These are phyloP conservation scores for Oropetium thomaeum DNA, from an alignment of 176 grass and related monocot genomes.

Conservation along the genomic window DNA sequence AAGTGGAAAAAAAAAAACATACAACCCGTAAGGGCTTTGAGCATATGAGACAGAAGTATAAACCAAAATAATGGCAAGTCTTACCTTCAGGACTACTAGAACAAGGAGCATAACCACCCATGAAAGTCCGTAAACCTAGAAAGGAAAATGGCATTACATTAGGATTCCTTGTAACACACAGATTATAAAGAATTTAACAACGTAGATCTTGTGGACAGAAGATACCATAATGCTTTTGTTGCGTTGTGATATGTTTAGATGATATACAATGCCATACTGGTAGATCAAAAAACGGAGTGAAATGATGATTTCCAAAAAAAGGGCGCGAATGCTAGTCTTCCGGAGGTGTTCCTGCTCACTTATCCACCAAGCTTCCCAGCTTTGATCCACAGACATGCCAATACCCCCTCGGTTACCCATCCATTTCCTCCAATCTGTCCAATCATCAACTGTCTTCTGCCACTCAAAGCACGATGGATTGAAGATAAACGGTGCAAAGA, in stretches of 20 bases:
- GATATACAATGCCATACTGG: conserved; percentile 97
- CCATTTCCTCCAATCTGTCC: conserved; percentile 89
- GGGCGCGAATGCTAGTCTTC: conserved; percentile 61
- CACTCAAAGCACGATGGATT: conserved; percentile 95
- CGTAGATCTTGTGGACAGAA: conserved; percentile 6
- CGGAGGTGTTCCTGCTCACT: conserved; percentile 79
- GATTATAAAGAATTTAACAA: conserved; percentile 18
- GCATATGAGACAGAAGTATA: not conserved
- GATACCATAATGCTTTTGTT: conserved; percentile 76
- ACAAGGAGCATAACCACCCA: conserved; percentile 97
- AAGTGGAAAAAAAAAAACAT: conserved; percentile 21
- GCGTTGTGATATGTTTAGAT: conserved; percentile 71
- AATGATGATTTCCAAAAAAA: conserved; percentile 77
- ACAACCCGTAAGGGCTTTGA: conserved; percentile 12
- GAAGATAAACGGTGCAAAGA: conserved; percentile 86
- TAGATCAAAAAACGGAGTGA: conserved; percentile 92
- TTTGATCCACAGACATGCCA: conserved; percentile 59
- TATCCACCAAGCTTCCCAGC: conserved; percentile 97
- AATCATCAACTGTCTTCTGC: conserved; percentile 91
- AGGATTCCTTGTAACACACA: not conserved
- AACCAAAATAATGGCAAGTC: conserved; percentile 14
- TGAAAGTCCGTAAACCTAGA: conserved; percentile 86
- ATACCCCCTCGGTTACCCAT: conserved; percentile 85
- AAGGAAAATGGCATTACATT: conserved; percentile 14
- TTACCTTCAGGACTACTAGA: conserved; percentile 82